Conservation (phyloP, 2,329 filamentous ascomycete species). For the Rhexocercosporidium sp. region DNA sequence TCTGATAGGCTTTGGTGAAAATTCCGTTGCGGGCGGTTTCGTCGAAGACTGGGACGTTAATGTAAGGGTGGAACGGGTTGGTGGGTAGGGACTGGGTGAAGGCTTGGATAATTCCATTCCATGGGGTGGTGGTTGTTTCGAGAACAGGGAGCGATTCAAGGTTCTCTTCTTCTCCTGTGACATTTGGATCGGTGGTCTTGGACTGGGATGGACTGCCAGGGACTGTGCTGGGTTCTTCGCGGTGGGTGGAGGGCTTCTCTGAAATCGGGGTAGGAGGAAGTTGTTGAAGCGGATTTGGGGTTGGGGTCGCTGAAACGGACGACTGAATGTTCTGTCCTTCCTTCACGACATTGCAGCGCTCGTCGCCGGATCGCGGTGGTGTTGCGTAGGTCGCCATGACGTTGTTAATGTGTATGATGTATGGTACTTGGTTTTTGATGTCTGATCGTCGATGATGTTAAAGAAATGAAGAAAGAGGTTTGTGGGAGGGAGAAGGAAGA, state of each 20-base stretch:
- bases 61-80: background rate
- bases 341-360: too few relatives aligned
- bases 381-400: background rate
- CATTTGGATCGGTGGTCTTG: too few relatives aligned
- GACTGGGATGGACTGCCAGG: too few relatives aligned
- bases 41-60: background rate
- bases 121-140: background rate
- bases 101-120: background rate
- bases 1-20: background rate
- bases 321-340: too few relatives aligned
- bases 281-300: too few relatives aligned
- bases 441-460: background rate
- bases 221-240: too few relatives aligned
- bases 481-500: background rate
- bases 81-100: background rate
- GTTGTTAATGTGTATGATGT: background rate
- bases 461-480: background rate
- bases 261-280: too few relatives aligned
- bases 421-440: background rate
- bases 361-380: background rate
- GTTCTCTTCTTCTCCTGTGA: too few relatives aligned
- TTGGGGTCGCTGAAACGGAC: too few relatives aligned
- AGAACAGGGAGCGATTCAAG: background rate
- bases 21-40: background rate
- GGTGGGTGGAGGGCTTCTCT: too few relatives aligned